Evolutionary conservation across 139 green algal species (phyloP).

Genomic region (Nannochloris sp.): DNA sequence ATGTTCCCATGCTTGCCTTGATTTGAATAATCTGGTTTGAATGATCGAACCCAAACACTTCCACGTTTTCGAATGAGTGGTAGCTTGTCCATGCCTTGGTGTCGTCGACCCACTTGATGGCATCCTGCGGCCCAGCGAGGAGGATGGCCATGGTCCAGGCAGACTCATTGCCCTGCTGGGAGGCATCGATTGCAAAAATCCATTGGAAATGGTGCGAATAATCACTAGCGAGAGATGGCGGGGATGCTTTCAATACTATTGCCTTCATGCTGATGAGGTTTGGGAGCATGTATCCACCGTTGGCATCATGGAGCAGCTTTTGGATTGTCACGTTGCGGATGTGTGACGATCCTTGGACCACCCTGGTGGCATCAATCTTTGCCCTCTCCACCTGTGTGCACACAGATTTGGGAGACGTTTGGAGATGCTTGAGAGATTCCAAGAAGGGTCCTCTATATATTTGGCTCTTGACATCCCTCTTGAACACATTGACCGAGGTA

Average conservation of each 20-base stretch:
- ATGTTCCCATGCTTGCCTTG: not conserved
- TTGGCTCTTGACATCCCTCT: no score
- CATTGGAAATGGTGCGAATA: constrained; percentile 7
- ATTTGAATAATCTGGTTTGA: not conserved
- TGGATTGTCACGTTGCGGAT: no score
- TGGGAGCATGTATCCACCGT: not conserved
- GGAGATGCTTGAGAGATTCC: no score
- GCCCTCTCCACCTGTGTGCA: no score
- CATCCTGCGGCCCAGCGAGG: constrained; percentile 5
- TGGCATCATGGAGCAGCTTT: no score
- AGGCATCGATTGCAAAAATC: constrained; percentile 12
- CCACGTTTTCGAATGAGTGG: constrained; percentile 3
- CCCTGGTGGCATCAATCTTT: no score
- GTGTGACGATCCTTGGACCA: no score
- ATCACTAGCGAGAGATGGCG: not conserved
- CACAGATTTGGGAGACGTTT: no score
- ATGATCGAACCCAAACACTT: constrained; percentile 1
- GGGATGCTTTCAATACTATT: constrained; percentile 4
- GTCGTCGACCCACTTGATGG: constrained; percentile 9
- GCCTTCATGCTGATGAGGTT: constrained; percentile 2
- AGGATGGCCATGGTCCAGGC: constrained; percentile 9
- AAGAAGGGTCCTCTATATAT: no score
- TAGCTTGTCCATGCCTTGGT: not conserved
- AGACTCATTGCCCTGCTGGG: not conserved
- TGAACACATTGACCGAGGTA: no score